Conservation (phyloP, 345 rosid species). For the Streptanthus diversifolius region DNA sequence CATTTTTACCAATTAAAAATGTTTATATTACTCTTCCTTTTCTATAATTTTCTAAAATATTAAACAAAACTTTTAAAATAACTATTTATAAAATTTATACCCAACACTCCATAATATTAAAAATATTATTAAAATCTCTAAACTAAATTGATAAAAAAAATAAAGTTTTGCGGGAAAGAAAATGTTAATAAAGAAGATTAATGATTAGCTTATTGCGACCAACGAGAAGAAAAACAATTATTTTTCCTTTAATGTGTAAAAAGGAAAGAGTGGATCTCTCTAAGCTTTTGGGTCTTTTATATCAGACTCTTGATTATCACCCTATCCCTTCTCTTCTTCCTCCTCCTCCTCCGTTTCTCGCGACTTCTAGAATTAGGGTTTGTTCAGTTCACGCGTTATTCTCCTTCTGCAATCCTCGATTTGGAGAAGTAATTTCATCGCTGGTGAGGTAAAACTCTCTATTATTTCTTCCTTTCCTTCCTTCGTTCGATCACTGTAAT, state of each 20-base stretch:
- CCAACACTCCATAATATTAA: no score
- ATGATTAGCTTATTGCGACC: not conserved
- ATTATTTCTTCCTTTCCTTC: not conserved
- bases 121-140: no score
- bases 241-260: not conserved
- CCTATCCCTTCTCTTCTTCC: conserved; percentile 8
- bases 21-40: no score
- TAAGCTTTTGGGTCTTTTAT: not conserved
- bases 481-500: not conserved
- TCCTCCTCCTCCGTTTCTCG: conserved; percentile 4
- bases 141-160: no score
- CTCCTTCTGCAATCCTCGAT: conserved; percentile 5
- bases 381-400: conserved; percentile 16
- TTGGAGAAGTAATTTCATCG: not conserved
- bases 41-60: no score
- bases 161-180: no score
- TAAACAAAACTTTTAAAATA: no score
- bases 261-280: not conserved
- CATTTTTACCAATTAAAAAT: no score
- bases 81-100: no score
- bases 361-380: conserved; percentile 30
- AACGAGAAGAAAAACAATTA: no score
- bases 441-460: conserved; percentile 11
- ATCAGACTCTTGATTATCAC: conserved; percentile 5
- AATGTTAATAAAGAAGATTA: no score